Base-by-base conservation (phyloP, 345 rosid genomes). In the Leavenworthia alabamica region DNA sequence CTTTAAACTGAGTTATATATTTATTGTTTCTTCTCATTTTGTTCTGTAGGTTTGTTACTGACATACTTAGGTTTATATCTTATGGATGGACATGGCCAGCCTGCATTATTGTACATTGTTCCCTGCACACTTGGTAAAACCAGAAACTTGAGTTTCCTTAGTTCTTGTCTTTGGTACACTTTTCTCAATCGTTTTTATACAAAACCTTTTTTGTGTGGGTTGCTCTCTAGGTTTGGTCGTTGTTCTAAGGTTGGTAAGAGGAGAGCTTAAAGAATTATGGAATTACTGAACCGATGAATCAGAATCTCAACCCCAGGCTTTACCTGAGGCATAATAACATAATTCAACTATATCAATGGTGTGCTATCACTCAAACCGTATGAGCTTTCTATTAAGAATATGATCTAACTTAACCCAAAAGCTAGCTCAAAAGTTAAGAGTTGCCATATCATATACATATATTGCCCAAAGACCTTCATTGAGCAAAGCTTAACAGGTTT, bases 71-170 rank as follows among this genome's bases (percentile, higher is more conserved):
- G 92, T 39, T 68, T 87, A 13, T 94, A 87, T 80, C 77, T 89
- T 4, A 94, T 94, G 99, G 35, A 93, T 37, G 97, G 97, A 33
- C 84, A 90, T 45, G 99, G 96, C 24, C 97, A 90, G 62, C 99
- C 97, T n/a, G 99, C 99, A 16, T 86, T 93, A 16, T 87, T 93
- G 28, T 93, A 90, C 69, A 89, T 93, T 2, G 99, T 93, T 73
- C 97, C 99, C 8, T 93, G 96, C 70, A 93, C 97, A 37, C 80
- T 93, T 56, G 99, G 99, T 90, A 87, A 77, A 2, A n/a, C 46
- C 68, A 13, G 55, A 16, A 19, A n/a, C 41, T 41, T 49, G 5
- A 49, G 28, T 62, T 39, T 23, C 33, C 12, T 11, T 64, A 14
- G 20, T 3, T 62, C 11, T 11, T 41, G 2, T 6, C 22, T 45